phyloP scores from a whole-genome alignment of 441 rosid genomes.

The Euphorbia schlechtendalii region DNA sequence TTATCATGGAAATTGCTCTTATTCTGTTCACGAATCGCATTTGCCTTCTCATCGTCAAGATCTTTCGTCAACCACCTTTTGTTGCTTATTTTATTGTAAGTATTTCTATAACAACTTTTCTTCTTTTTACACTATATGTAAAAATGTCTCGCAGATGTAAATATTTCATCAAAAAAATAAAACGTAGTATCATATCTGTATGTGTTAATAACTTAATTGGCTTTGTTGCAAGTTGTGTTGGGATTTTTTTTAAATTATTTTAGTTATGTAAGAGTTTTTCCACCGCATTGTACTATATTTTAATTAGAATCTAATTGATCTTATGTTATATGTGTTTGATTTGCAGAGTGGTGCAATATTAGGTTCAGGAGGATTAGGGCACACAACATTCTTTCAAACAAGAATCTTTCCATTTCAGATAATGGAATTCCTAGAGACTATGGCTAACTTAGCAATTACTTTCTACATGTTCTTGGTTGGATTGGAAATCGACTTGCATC shows the following conservation, averaged over 20 bases:
- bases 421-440: constrained; percentile 44
- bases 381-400: rapidly evolving
- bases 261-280: no score
- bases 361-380: constrained; percentile 37
- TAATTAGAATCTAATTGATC: no score
- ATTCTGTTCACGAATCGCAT: constrained; percentile 4
- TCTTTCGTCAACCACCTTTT: constrained; percentile 5
- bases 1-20: constrained; percentile 2
- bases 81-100: constrained; percentile 9
- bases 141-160: no score
- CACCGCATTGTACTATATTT: no score
- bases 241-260: no score
- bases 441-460: constrained; percentile 44
- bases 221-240: no score
- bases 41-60: not conserved
- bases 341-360: constrained; percentile 50
- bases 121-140: no score
- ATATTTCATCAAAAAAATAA: no score
- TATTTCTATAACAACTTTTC: no score
- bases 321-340: no score
- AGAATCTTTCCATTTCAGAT: constrained; percentile 32
- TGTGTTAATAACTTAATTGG: no score
- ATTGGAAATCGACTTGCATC: constrained; percentile 42
- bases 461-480: constrained; percentile 57
- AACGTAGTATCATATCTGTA: no score